Conservation (phyloP, 2,329 filamentous ascomycete species). For the Talaromyces sp. region DNA sequence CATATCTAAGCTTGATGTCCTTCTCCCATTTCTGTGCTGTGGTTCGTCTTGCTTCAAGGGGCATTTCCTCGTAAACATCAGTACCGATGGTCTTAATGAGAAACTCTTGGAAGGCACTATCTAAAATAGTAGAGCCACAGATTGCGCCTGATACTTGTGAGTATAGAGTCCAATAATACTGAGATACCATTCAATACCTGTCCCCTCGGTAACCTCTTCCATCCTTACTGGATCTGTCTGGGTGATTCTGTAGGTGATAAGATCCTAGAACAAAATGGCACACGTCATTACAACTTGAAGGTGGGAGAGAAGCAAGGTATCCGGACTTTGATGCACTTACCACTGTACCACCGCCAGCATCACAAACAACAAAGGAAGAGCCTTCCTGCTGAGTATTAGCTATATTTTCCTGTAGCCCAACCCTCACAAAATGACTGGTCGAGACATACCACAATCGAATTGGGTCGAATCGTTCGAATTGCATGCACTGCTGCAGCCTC, state of each 20-base stretch:
- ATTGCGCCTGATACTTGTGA: conserved; percentile 25
- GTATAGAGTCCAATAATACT: background rate
- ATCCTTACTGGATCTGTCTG: conserved; percentile 27
- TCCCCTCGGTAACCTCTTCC: conserved; percentile 31
- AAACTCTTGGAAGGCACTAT: conserved; percentile 30
- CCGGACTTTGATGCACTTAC: too few relatives aligned
- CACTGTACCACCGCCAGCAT: conserved; percentile 44
- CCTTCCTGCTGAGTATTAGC: too few relatives aligned
- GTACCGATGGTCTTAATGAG: conserved; percentile 30
- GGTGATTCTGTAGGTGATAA: conserved; percentile 36
- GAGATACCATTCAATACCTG: conserved; percentile 14
- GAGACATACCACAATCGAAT: conserved; percentile 26
- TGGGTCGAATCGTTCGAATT: conserved; percentile 29
- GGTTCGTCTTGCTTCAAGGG: conserved; percentile 25
- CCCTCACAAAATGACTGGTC: too few relatives aligned
- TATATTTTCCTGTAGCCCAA: too few relatives aligned
- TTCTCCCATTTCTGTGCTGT: conserved; percentile 36
- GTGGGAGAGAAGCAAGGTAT: too few relatives aligned
- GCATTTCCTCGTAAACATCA: conserved; percentile 29
- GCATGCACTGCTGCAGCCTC: conserved; percentile 39
- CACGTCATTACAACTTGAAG: too few relatives aligned
- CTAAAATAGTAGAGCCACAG: conserved; percentile 36
- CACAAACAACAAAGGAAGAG: conserved; percentile 39
- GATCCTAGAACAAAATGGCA: too few relatives aligned
- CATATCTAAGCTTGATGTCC: conserved; percentile 29